Percentiles rank a stretch among this genome's conserved stretches.
Conservation (phyloP, 2,329 filamentous ascomycete species). For the Calonectria montana region DNA sequence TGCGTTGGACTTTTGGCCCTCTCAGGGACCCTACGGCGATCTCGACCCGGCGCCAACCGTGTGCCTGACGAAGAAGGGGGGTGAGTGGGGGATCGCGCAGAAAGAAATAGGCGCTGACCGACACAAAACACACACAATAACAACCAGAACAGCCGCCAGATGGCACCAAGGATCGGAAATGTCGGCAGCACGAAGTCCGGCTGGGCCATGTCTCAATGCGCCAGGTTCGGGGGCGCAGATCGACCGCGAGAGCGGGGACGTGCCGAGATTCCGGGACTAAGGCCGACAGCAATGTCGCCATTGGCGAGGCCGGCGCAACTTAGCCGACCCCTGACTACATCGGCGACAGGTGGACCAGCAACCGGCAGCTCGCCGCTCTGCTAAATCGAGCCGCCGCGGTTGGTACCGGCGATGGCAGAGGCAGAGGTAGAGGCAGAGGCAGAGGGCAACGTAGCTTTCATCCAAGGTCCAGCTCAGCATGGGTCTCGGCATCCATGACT, state of each 20-base stretch:
- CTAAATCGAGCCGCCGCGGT: not conserved
- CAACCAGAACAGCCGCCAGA: not conserved
- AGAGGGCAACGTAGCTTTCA: not conserved
- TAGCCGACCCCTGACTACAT: not conserved
- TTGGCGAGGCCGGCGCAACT: constrained; percentile 15
- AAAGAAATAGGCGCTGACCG: not conserved
- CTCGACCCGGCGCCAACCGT: not conserved
- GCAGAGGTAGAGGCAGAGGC: not conserved
- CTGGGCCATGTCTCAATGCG: not conserved
- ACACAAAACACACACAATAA: not conserved
- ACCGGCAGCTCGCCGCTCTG: not conserved
- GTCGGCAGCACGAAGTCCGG: constrained; percentile 5
- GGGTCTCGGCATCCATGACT: not conserved
- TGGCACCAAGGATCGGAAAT: not conserved
- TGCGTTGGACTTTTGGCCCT: not conserved
- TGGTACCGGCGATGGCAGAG: not conserved
- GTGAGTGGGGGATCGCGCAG: too few relatives aligned
- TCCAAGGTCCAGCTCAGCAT: not conserved
- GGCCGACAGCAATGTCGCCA: not conserved
- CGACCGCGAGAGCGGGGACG: constrained; percentile 2
- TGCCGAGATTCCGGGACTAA: constrained; percentile 22
- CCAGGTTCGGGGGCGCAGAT: not conserved
- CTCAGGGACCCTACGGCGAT: not conserved
- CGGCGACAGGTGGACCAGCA: constrained; percentile 3
- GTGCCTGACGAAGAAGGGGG: not conserved